Percentiles rank a stretch among this genome's conserved stretches.
phyloP scores from a whole-genome alignment of 192 early-diverging fungal species.

The Rhizophagus sp. region DNA sequence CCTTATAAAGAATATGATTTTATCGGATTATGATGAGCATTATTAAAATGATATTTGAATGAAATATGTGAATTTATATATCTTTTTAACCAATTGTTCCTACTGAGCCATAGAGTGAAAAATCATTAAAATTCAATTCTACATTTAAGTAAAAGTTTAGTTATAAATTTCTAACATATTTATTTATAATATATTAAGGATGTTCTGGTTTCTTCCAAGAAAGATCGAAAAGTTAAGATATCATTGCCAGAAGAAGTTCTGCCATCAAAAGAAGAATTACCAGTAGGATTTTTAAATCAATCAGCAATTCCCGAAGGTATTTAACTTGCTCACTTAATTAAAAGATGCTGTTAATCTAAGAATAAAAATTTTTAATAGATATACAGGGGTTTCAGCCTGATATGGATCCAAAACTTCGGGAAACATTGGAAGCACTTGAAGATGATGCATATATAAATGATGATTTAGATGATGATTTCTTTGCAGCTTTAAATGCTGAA shows the following conservation, averaged over 20 bases:
- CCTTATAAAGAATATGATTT: not conserved
- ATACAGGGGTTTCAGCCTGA: conserved; percentile 65
- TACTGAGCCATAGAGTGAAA: not conserved
- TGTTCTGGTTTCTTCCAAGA: not conserved
- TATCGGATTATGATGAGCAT: not conserved
- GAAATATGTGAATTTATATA: not conserved
- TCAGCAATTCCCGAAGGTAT: conserved; percentile 54
- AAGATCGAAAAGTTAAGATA: conserved; percentile 31
- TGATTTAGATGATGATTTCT: conserved; percentile 81
- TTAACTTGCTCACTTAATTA: not conserved
- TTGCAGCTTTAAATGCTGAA: conserved; percentile 70
- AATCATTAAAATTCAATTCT: not conserved
- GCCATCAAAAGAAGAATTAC: conserved; percentile 70
- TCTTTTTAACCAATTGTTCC: conserved; percentile 31
- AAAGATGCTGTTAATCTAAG: not conserved
- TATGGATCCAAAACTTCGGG: conserved; percentile 80
- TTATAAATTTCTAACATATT: not conserved
- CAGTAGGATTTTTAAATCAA: conserved; percentile 71
- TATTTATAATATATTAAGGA: not conserved
- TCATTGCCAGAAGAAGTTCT: conserved; percentile 73
- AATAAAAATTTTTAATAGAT: not conserved
- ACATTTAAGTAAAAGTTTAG: not conserved
- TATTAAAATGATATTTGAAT: not conserved
- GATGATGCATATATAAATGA: conserved; percentile 87
- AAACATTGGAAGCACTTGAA: conserved; percentile 91